These are phyloP conservation scores for Phaeolepiota aurea DNA, from an alignment of 768 basidiomycete genomes.

Conservation along the genomic window DNA sequence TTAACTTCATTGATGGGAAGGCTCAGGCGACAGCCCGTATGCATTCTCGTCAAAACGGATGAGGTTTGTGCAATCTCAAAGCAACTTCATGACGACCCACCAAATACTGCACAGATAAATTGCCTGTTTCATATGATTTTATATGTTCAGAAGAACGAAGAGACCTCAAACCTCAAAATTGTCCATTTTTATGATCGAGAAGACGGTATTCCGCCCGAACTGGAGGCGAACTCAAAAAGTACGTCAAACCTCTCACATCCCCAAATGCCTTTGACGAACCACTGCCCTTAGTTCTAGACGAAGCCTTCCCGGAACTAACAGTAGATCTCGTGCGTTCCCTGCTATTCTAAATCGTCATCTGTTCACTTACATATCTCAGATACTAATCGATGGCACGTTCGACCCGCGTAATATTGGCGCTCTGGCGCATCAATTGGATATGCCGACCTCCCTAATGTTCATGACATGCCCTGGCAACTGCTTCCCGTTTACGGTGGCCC, in stretches of 20 bases:
- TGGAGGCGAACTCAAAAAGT: slow-evolving; percentile 69
- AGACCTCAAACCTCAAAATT: slow-evolving; percentile 61
- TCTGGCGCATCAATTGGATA: slow-evolving; percentile 36
- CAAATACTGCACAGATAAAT: slow-evolving; percentile 50
- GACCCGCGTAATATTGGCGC: slow-evolving; percentile 21
- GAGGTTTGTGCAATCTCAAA: slow-evolving; percentile 49
- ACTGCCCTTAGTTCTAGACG: slow-evolving; percentile 19
- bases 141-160: slow-evolving; percentile 62
- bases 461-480: slow-evolving; percentile 48
- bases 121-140: slow-evolving; percentile 54
- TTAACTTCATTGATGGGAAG: slow-evolving; percentile 36
- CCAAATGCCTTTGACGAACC: background rate
- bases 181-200: slow-evolving; percentile 55
- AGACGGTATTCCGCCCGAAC: slow-evolving; percentile 51
- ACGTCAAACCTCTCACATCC: slow-evolving; percentile 7
- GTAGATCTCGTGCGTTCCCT: slow-evolving; percentile 16
- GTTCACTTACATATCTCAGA: slow-evolving; percentile 5
- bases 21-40: slow-evolving; percentile 46
- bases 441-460: slow-evolving; percentile 52
- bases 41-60: slow-evolving; percentile 54
- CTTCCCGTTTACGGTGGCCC: slow-evolving; percentile 33
- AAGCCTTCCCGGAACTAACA: slow-evolving; percentile 43
- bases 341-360: background rate
- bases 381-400: slow-evolving; percentile 15
- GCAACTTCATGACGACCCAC: too few relatives aligned